Base-by-base conservation (phyloP, 305 asterid species). In the Fraxinus platypoda region DNA sequence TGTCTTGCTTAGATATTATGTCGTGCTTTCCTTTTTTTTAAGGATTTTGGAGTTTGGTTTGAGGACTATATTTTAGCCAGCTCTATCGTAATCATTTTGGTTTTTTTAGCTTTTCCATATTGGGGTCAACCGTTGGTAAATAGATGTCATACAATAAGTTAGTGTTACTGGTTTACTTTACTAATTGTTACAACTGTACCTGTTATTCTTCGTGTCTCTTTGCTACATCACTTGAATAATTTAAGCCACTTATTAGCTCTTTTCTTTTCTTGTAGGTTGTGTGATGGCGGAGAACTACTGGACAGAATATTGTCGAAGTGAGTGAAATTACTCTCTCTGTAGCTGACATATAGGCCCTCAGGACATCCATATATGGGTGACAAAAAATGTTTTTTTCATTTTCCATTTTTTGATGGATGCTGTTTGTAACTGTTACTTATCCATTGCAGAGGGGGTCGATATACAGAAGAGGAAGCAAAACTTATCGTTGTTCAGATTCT, bases 211-310 rank as follows among this genome's bases (percentile, higher is more conserved):
- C 31, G 6, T 8, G 37, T 78, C 64, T 71, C 59, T 52, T 52
- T 6, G 73, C 75, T 52, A 37, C 38, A 70, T 52, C 38, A 52
- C 28, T 76, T 84, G 34, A 62, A 75, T n/a, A 78, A 28, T 80
- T 62, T 31, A 38, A 81, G 19, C 17, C 33, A 79, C 62, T 52
- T 80, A 26, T 82, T 26, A 46, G 30, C 75, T 34, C 34, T 81
- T 41, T 79, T 89, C 82, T 66, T 79, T 11, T 82, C 68, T 81
- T 26, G 38, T 88, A 95, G 99, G 87, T 87, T 95, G 90, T 95
- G 98, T 91, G 99, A 95, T 90, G 99, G 99, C 81, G 99, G 99
- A 78, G 99, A 95, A 88, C 88, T 95, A 43, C 90, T 95, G 82
- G 99, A 94, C 88, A 87, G 90, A 83, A 95, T 94, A 84, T 82